These are phyloP conservation scores for Balakata baccata DNA, from an alignment of 345 rosid genomes.

Conservation along the genomic window DNA sequence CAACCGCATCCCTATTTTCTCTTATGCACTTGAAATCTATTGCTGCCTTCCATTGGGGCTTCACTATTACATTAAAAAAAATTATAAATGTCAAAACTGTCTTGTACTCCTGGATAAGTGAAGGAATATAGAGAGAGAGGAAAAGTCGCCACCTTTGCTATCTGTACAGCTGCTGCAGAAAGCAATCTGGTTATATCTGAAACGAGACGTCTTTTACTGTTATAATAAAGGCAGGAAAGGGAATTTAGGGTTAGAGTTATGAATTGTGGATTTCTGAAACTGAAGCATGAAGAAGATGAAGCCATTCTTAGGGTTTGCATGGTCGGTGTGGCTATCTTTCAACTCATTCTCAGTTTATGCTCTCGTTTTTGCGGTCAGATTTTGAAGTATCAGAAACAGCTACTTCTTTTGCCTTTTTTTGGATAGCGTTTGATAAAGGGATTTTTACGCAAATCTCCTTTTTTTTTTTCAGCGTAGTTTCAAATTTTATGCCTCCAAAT, in stretches of 20 bases:
- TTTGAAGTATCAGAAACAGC: too few species aligned
- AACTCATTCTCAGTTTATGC: too few species aligned
- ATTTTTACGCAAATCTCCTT: too few species aligned
- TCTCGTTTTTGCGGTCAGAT: too few species aligned
- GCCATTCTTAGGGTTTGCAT: slow-evolving; percentile 49
- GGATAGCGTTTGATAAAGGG: too few species aligned
- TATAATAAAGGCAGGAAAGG: slow-evolving; percentile 28
- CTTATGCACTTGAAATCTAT: slow-evolving; percentile 94
- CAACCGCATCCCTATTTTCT: slow-evolving; percentile 67
- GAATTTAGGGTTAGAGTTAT: slow-evolving; percentile 27
- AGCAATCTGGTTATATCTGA: slow-evolving; percentile 40
- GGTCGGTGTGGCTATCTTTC: not conserved
- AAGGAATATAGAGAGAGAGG: not conserved
- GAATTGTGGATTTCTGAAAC: slow-evolving; percentile 31
- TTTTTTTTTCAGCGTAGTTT: too few species aligned
- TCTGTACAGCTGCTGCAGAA: slow-evolving; percentile 50
- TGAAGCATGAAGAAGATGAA: slow-evolving; percentile 37
- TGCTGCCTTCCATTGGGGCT: slow-evolving; percentile 78
- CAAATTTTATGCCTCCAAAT: too few species aligned
- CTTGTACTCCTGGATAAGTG: not conserved
- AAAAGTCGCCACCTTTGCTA: slow-evolving; percentile 23
- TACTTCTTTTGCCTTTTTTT: too few species aligned
- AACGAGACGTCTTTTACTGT: not conserved
- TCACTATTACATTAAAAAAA: slow-evolving; percentile 31
- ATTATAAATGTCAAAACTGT: not conserved